Evolutionary conservation across 177 flowering plant species (phyloP), one percentile per base, ranked within the genome.

Genomic region (Tripterygium wilfordii): DNA sequence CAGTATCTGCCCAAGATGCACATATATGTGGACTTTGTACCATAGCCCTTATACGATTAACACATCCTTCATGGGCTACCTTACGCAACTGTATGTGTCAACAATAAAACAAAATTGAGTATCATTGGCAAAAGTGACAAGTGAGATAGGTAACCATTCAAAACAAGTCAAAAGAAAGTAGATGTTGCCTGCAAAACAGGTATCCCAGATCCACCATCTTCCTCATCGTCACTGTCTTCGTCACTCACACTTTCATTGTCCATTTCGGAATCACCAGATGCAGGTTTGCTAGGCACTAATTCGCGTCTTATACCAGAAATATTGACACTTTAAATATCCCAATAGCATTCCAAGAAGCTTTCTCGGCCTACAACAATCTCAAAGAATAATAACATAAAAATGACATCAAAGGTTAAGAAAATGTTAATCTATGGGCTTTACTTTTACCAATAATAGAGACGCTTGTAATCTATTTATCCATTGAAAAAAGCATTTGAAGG

Each of bases 1-100:
- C 96, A 48, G 79, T 60, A 60, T 94, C 97, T 14, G 74, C 89
- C 97, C 96, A 94, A 36, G 97, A 73, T 25, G 95, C 99, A 78
- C 89, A 80, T 56, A 94, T 84, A 54, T 94, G 95, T 36, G 97
- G 95, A 55, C 63, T 71, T 51, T 94, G 96, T 30, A 70, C 33
- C 97, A 94, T 89, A 20, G 90, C 79, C 42, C 97, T 89, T 37
- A 89, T 85, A 17, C 97, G 80, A 53, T 94, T 94, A 12, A 94
- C 78, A 61, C 90, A 66, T 55, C 99, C 97, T 51, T 76, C 75
- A 78, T 86, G 99, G 36, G 74, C 62, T 48, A 89, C 82, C 74
- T 75, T 83, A 45, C 77, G 88, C 44, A 83, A 31, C 99, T 94
- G 83, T 58, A 49, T 20, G 53, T 36, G 26, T 3, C 40, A 36